phyloP scores from a whole-genome alignment of 371 early-diverging fungal species.

The Rhizomucor pusillus region DNA sequence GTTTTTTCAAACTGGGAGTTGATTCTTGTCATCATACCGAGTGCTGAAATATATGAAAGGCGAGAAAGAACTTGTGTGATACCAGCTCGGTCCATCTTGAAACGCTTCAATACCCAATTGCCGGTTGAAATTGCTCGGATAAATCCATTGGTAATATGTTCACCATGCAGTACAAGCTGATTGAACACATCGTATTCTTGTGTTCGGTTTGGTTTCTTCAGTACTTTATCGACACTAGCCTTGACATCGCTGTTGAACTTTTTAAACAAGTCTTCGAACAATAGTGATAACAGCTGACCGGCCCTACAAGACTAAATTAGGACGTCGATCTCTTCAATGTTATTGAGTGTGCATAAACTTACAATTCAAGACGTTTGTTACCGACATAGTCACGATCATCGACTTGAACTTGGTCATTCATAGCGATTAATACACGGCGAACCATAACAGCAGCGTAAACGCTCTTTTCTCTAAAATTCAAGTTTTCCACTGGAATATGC shows the following conservation, averaged over 20 bases:
- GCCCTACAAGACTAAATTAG: slow-evolving; percentile 59
- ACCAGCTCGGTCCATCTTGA: slow-evolving; percentile 99
- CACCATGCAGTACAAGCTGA: slow-evolving; percentile 83
- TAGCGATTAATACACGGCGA: slow-evolving; percentile 92
- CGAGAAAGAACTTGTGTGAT: slow-evolving; percentile 98
- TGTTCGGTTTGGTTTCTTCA: slow-evolving; percentile 93
- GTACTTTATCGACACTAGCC: slow-evolving; percentile 88
- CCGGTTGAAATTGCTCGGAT: slow-evolving; percentile 98
- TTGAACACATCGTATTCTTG: slow-evolving; percentile 94
- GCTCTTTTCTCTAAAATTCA: slow-evolving; percentile 93
- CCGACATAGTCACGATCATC: slow-evolving; percentile 99
- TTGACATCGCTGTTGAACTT: slow-evolving; percentile 92
- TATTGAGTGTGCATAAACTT: slow-evolving; percentile 20
- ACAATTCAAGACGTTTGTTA: slow-evolving; percentile 99
- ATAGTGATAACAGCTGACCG: slow-evolving; percentile 95
- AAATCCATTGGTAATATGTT: slow-evolving; percentile 94
- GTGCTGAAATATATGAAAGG: slow-evolving; percentile 94
- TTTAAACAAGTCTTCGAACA: slow-evolving; percentile 99
- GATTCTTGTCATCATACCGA: slow-evolving; percentile 99
- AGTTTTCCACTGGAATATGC: slow-evolving; percentile 91
- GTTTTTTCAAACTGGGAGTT: slow-evolving; percentile 99
- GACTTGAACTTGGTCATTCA: slow-evolving; percentile 74
- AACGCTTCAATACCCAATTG: slow-evolving; percentile 99
- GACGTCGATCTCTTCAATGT: background rate
- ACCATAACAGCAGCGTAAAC: slow-evolving; percentile 98